A percentile compares a stretch with the other conserved stretches of the same genome.
These are phyloP conservation scores for Sordaria brevicollis DNA, from an alignment of 495 filamentous ascomycete species.

Conservation along the genomic window DNA sequence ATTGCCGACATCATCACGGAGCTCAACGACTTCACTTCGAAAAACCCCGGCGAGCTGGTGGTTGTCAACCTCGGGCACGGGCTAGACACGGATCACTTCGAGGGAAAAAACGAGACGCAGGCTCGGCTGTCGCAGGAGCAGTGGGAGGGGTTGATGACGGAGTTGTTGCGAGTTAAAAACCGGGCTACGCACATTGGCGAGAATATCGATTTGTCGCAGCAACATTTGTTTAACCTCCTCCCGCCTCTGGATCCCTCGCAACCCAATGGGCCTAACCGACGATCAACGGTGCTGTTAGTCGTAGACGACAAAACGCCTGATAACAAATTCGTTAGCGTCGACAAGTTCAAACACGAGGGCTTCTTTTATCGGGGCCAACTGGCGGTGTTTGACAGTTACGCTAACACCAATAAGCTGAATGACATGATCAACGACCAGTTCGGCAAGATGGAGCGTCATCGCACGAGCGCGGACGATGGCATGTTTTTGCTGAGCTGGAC, in stretches of 20 bases:
- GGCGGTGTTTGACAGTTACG: neutral
- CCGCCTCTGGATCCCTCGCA: neutral
- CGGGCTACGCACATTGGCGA: neutral
- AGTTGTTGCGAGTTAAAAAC: neutral
- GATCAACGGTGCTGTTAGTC: neutral
- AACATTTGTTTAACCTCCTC: neutral
- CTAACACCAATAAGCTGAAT: neutral
- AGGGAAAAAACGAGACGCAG: neutral
- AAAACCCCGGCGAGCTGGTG: neutral
- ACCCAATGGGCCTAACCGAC: neutral
- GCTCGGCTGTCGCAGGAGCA: neutral
- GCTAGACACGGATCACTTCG: neutral
- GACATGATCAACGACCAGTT: neutral
- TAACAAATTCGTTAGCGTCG: neutral
- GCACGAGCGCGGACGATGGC: neutral
- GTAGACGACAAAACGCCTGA: neutral
- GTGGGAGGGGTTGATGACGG: neutral
- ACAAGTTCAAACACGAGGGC: neutral
- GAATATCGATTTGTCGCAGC: neutral
- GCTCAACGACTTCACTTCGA: neutral
- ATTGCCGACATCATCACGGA: neutral
- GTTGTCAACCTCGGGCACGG: neutral
- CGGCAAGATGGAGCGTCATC: neutral
- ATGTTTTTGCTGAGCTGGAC: conserved; percentile 1
- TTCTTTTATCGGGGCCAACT: neutral